These are phyloP conservation scores for Favolaschia claudopus DNA, from an alignment of 768 basidiomycete genomes.

Conservation along the genomic window DNA sequence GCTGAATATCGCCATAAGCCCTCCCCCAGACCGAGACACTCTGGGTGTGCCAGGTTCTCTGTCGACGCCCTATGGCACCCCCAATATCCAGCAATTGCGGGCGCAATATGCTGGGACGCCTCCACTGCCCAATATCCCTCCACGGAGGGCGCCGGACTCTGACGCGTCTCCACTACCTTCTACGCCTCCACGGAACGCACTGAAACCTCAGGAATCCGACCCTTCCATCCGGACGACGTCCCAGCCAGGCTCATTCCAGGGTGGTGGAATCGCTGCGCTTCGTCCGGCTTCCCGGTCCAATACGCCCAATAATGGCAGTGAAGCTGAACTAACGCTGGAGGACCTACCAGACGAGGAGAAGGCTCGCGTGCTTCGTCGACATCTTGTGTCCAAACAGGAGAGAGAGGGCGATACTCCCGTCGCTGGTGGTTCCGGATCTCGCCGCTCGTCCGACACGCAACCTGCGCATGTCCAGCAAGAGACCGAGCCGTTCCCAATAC, in stretches of 20 bases:
- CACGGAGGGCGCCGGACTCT: slow-evolving; percentile 35
- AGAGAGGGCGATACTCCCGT: slow-evolving; percentile 47
- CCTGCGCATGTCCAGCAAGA: slow-evolving; percentile 43
- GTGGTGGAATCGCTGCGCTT: slow-evolving; percentile 49
- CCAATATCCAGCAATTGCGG: slow-evolving; percentile 69
- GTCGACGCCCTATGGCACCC: slow-evolving; percentile 60
- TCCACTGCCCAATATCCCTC: slow-evolving; percentile 66
- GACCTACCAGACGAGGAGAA: slow-evolving; percentile 84
- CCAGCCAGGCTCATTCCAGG: slow-evolving; percentile 21
- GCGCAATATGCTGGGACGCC: slow-evolving; percentile 67
- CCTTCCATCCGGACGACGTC: slow-evolving; percentile 28
- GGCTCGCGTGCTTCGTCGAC: slow-evolving; percentile 77
- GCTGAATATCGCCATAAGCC: slow-evolving; percentile 52
- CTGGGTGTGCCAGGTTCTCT: slow-evolving; percentile 37
- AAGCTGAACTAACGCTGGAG: slow-evolving; percentile 58
- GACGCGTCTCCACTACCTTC: slow-evolving; percentile 24
- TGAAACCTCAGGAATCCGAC: too few species aligned
- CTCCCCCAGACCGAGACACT: slow-evolving; percentile 25
- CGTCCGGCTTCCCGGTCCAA: too few species aligned
- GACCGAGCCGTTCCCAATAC: slow-evolving; percentile 84
- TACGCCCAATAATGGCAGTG: slow-evolving; percentile 31
- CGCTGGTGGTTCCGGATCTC: slow-evolving; percentile 30
- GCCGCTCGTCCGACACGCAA: slow-evolving; percentile 31
- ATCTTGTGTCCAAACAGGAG: slow-evolving; percentile 81
- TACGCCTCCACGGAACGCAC: too few species aligned